Evolutionary conservation across 2,329 filamentous ascomycete species (phyloP), one percentile per base, ranked within the genome.

Genomic region (Colletotrichum ledebouriae): DNA sequence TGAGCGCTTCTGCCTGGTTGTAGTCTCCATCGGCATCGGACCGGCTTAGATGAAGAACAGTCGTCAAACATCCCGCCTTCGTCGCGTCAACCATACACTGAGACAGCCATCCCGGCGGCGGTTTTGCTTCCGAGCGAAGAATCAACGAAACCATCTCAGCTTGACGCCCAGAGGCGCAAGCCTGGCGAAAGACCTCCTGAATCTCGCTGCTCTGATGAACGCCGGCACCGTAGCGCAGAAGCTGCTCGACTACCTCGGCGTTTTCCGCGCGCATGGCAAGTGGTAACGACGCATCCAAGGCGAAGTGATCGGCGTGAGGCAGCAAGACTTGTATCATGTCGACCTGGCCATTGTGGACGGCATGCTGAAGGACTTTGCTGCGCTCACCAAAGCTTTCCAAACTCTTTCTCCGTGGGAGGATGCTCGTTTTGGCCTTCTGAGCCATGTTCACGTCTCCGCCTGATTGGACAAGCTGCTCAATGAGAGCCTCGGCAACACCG

Each of bases 401-500:
- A 63, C 85, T 88, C 70, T 79, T 83, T 58, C 85, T 80, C 46
- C 86, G 78, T 42, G 78, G 83, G 6, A 87, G 75, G 9, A 88
- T 73, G 47, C 81, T 80, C 2, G 81, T 80, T 59, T 84, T 85
- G 63, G 80, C 82, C 72, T 84, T 86, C 60, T 82, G 79, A 49
- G 75, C 78, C 37, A 80, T 74, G 60, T 85, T 84, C 13, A 88
- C 73, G 59, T 87, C 84, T 4, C 86, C 83, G 13, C 87, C 87
- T 1, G 80, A 82, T 1, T 78, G 75, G 41, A 80, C 78, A 39
- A 89, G 76, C 74, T 84, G 86, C 3, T 76, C 78, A 34, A 89
- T 82, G 25, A 89, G 79, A 0, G 84, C 84, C 72, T 88, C 85
- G n/a, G 85, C 86, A 4, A 89, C 83, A 9, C 84, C 86, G 0